Conservation (phyloP, 2,329 filamentous ascomycete species). For the Phaeosphaeria sp. region DNA sequence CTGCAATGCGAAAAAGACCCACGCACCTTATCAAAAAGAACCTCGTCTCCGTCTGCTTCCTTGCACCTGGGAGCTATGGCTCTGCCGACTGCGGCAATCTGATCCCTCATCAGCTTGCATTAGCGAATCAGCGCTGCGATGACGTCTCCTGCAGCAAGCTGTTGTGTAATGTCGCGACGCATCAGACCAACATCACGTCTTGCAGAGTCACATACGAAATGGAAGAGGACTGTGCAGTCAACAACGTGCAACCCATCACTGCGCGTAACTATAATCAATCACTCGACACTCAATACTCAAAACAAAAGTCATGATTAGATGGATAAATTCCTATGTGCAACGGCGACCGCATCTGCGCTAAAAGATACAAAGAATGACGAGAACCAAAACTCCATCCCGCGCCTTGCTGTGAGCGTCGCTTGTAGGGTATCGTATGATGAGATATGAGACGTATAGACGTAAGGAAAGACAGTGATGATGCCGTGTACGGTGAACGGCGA, state of each 20-base stretch:
- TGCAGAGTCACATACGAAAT: neutral
- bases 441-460: constrained; percentile 14
- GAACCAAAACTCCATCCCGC: constrained; percentile 20
- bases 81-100: neutral
- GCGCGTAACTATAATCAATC: too few species aligned
- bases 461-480: neutral
- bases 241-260: too few species aligned
- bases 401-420: constrained; percentile 24
- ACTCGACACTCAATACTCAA: too few species aligned
- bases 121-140: constrained; percentile 1
- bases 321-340: neutral
- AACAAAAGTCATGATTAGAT: neutral
- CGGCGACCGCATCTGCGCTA: neutral
- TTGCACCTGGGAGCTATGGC: neutral
- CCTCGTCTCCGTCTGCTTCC: constrained; percentile 5
- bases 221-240: too few species aligned
- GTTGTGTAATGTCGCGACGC: neutral
- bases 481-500: too few species aligned
- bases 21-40: constrained; percentile 7
- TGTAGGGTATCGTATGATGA: constrained; percentile 29
- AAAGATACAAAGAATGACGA: neutral
- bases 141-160: neutral
- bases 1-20: constrained; percentile 8
- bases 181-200: neutral
- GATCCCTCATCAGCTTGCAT: neutral